Base-by-base conservation (phyloP, 176 grass and related monocot species). In the Carex myosuroides region DNA sequence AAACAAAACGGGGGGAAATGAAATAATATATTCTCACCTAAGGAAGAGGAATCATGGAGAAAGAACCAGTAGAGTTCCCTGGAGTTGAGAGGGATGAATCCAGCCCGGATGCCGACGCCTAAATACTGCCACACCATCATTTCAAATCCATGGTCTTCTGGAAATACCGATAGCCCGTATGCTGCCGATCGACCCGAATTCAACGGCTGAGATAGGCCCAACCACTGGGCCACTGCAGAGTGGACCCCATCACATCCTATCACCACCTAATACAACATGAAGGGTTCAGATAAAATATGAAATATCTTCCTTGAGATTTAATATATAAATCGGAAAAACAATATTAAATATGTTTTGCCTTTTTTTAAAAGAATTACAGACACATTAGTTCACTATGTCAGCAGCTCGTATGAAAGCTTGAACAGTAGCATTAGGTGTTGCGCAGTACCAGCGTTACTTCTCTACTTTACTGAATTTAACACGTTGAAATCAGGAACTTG, bases 221-320 rank as follows among this genome's bases (percentile, higher is more conserved):
- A 74, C 64, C 87, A 82, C n/a, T 85, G 64, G 17, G 87, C 87
- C 37, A 85, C 74, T 53, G 79, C 74, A 4, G 94, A 97, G 84
- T 90, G 87, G 62, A 91, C 84, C 39, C 91, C 94, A 83, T 97
- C 94, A 75, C 87, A 85, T 63, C 87, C 83, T 2, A 82, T 85
- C 37, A 89, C 60, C 26, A 81, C 63, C 87, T 89, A 54, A 22
- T 35, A 50, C 39, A 64, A 73, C 42, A 50, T 2, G 10, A 52
- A 52, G 11, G 1, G 9, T 72, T 22, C 0, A 66, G 5, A 73
- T 10, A 73, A 24, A 70, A 70, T 7, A 7, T 42, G 30, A 41
- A 70, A 13, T 60, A 79, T 57, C 14, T 59, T 81, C 11, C 39
- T 20, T 21, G 37, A 76, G 1, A 71, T 18, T 14, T 6, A 9